These are phyloP conservation scores for Geotrichum bryndzae DNA, from an alignment of 1,139 yeast species.

Conservation along the genomic window DNA sequence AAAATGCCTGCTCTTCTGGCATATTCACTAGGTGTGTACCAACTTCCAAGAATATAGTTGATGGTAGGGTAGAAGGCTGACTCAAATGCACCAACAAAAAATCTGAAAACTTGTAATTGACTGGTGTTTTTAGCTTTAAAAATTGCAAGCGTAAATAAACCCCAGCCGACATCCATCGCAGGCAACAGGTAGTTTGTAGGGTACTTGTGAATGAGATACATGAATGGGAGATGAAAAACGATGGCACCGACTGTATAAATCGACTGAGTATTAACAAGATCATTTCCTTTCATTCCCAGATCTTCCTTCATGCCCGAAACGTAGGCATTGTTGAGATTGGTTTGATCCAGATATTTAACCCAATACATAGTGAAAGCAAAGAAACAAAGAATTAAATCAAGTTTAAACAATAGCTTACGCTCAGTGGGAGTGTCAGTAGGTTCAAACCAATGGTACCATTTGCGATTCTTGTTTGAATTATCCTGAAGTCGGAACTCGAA, in stretches of 20 bases:
- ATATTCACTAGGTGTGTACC: slow-evolving; percentile 56
- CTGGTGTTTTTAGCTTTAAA: slow-evolving; percentile 44
- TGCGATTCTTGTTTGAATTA: not conserved
- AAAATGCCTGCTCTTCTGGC: slow-evolving; percentile 56
- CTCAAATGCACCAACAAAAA: slow-evolving; percentile 58
- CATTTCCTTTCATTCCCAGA: slow-evolving; percentile 58
- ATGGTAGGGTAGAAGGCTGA: slow-evolving; percentile 55
- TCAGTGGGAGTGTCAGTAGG: slow-evolving; percentile 51
- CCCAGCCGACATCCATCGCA: slow-evolving; percentile 58
- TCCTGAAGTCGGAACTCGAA: slow-evolving; percentile 41
- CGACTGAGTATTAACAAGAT: slow-evolving; percentile 55
- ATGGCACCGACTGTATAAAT: slow-evolving; percentile 54
- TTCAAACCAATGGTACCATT: slow-evolving; percentile 61
- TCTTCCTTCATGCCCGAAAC: slow-evolving; percentile 59
- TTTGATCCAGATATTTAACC: slow-evolving; percentile 63
- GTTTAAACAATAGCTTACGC: slow-evolving; percentile 49
- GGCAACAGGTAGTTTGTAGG: slow-evolving; percentile 57
- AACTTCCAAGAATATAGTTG: slow-evolving; percentile 56
- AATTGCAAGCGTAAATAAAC: slow-evolving; percentile 53
- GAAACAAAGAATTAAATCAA: slow-evolving; percentile 55
- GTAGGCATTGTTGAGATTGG: slow-evolving; percentile 56
- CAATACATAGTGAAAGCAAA: slow-evolving; percentile 62
- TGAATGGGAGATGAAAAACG: slow-evolving; percentile 47
- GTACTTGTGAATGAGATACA: slow-evolving; percentile 36
- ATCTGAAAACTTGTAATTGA: slow-evolving; percentile 52